These are phyloP conservation scores for Guadua angustifolia DNA, from an alignment of 176 grass and related monocot species.

Conservation along the genomic window DNA sequence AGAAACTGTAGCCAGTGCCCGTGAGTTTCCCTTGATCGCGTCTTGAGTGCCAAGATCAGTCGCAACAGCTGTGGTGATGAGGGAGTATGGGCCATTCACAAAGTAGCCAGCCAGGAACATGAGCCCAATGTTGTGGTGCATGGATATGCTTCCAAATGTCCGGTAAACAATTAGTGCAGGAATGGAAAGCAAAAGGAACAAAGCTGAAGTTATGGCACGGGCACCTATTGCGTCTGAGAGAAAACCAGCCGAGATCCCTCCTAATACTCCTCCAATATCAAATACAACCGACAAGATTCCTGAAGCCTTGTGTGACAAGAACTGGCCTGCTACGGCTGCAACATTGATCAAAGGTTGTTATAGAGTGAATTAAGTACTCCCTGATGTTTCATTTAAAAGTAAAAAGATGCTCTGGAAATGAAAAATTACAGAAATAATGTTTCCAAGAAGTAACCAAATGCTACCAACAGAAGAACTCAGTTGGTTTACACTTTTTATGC, in stretches of 20 bases:
- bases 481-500: not conserved
- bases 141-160: conserved; percentile 77
- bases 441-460: conserved; percentile 3
- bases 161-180: conserved; percentile 79
- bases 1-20: conserved; percentile 85
- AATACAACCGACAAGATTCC: conserved; percentile 90
- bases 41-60: conserved; percentile 95
- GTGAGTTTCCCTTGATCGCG: conserved; percentile 70
- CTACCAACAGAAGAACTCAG: not conserved
- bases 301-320: conserved; percentile 86
- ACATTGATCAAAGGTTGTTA: not conserved
- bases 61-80: conserved; percentile 94
- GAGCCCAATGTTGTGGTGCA: conserved; percentile 71
- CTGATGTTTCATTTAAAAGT: not conserved
- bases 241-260: conserved; percentile 81
- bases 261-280: conserved; percentile 86
- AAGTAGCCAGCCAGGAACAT: conserved; percentile 95
- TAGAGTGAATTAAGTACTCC: not conserved
- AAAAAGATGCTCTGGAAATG: not conserved
- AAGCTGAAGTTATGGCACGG: conserved; percentile 64
- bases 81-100: conserved; percentile 93
- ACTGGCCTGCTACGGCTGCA: conserved; percentile 78
- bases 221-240: conserved; percentile 73
- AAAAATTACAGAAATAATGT: not conserved
- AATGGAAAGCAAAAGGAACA: conserved; percentile 88